Base-by-base conservation (phyloP, 2,329 filamentous ascomycete species). In the Ophiostoma himal-ulmi region DNA sequence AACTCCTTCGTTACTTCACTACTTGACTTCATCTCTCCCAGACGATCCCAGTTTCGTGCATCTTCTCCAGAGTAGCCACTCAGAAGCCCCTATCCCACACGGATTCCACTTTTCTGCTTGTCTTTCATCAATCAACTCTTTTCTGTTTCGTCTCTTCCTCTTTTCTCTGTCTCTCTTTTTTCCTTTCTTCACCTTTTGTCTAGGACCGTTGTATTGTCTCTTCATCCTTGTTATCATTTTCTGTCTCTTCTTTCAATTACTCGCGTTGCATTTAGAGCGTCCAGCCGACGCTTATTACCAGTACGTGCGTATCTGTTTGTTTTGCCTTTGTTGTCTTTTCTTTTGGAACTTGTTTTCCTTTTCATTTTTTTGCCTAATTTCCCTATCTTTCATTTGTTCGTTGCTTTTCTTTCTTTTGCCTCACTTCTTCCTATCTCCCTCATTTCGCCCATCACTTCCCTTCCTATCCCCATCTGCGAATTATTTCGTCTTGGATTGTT, bases 251-350 rank as follows among this genome's bases (percentile, higher is more conserved):
- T 37, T 65, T 52, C 14, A 48, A 57, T 71, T 69, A 20, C 67
- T 37, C 41, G 22, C 66, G 44, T 69, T 69, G 54, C 52, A 57
- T 66, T 3, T 67, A 36, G 54, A 62, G 26, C 60, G 8, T 39
- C 34, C 57, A 69, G 26, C 66, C 60, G 60, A 36, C 17, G 48
- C 20, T 60, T 17, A 60, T 68, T 52, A 67, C 62, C 34, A 22
- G 65, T 71, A 57, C 70, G 70, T 68, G 67, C 67, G 70, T 71
- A 71, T 36, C 30, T 37, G 14, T 57, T 60, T 37, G 14, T 54
- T 22, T 57, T 30, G 30, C 41, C 39, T 34, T 41, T 67, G 54
- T 17, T 68, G 11, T 36, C 30, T 39, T 39, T 65, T 65, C 20
- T 39, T 20, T 39, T 44, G 11, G 39, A 13, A 34, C 34, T 37